Conservation (phyloP, 2,329 filamentous ascomycete genomes). For the Aspergillus pseudoglaucus region DNA sequence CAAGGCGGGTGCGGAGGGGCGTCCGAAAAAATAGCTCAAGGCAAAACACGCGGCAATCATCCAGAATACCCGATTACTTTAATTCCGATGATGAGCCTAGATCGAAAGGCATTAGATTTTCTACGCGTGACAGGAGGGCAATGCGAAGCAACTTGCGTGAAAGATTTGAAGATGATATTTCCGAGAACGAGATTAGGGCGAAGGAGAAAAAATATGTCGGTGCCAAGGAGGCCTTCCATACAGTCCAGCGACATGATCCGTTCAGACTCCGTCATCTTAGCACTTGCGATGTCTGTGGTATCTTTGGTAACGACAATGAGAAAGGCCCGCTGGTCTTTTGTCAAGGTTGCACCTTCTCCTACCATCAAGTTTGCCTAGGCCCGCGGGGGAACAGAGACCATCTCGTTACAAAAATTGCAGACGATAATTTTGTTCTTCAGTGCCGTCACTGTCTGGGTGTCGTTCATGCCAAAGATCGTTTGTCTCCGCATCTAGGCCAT, state of each 20-base stretch:
- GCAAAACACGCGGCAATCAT: constrained; percentile 5
- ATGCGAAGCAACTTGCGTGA: constrained; percentile 41
- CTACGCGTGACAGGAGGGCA: constrained; percentile 22
- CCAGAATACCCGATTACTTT: constrained; percentile 5
- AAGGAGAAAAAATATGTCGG: constrained; percentile 42
- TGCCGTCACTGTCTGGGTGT: constrained; percentile 76
- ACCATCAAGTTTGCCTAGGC: constrained; percentile 79
- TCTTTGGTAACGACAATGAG: constrained; percentile 46
- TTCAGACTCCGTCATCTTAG: constrained; percentile 67
- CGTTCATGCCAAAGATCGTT: constrained; percentile 60
- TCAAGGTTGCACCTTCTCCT: constrained; percentile 80
- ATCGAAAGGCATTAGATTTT: constrained; percentile 20
- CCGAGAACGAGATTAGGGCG: constrained; percentile 43
- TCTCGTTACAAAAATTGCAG: constrained; percentile 74
- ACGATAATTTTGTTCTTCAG: constrained; percentile 76
- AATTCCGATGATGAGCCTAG: constrained; percentile 9
- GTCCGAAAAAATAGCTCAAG: constrained; percentile 2
- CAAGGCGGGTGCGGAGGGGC: constrained; percentile 8
- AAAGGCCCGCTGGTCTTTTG: constrained; percentile 74
- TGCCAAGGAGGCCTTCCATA: constrained; percentile 68
- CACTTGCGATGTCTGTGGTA: constrained; percentile 65
- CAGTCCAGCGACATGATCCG: constrained; percentile 52
- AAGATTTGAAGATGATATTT: constrained; percentile 29
- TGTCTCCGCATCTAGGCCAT: constrained; percentile 61
- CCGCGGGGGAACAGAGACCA: constrained; percentile 70